Evolutionary conservation across 2,329 filamentous ascomycete genomes (phyloP).

Genomic region (Xylaria sp.): DNA sequence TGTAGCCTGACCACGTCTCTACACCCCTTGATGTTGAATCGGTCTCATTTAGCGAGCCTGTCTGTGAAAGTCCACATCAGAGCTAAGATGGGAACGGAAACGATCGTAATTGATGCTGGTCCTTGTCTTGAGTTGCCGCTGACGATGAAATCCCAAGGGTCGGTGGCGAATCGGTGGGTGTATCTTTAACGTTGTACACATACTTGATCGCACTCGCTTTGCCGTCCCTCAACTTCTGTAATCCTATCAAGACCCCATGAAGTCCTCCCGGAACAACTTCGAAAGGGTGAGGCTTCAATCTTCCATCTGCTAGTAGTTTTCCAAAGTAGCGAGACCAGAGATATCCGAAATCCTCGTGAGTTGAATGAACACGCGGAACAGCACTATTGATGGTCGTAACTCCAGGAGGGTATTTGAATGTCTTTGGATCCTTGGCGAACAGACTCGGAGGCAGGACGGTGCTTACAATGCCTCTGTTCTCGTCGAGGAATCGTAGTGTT

Average conservation of each 20-base stretch:
- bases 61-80: too few relatives aligned
- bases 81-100: too few relatives aligned
- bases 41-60: too few relatives aligned
- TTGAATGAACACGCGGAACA: conserved; percentile 15
- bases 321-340: conserved; percentile 44
- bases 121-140: neutral
- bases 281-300: conserved; percentile 55
- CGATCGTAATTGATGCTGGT: too few relatives aligned
- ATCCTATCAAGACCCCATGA: conserved; percentile 56
- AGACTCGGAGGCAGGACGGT: conserved; percentile 25
- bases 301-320: conserved; percentile 52
- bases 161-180: conserved; percentile 17
- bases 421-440: conserved; percentile 21
- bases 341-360: conserved; percentile 28
- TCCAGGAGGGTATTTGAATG: conserved; percentile 26
- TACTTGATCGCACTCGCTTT: conserved; percentile 70
- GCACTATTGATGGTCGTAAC: conserved; percentile 20
- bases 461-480: conserved; percentile 17
- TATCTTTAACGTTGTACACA: conserved; percentile 54
- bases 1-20: too few relatives aligned
- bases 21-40: too few relatives aligned
- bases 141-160: neutral
- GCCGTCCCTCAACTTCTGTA: conserved; percentile 62
- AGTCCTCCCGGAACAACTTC: conserved; percentile 62
- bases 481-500: conserved; percentile 21